Base-by-base conservation (phyloP, 768 basidiomycete genomes). In the Lactifluus pinguis region DNA sequence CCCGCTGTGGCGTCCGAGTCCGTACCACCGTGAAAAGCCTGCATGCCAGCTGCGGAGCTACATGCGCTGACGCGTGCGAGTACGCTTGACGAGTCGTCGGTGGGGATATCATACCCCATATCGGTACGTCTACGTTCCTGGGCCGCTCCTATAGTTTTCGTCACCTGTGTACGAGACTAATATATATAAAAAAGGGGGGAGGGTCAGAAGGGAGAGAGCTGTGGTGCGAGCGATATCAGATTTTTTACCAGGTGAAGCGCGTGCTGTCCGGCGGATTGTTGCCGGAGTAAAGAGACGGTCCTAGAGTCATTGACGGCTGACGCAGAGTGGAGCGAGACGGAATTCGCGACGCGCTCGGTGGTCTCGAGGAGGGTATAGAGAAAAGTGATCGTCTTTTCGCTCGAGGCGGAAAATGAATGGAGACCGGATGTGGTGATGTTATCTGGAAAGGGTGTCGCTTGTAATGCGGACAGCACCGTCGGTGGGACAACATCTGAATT, bases 101-200 rank as follows among this genome's bases (percentile, higher is more conserved):
- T 38, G 32, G 56, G n/a, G 62, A 52, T 56, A 29, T 65, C 64
- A 29, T 58, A 62, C 6, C 61, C 51, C 25, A 39, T 53, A 47
- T 55, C 61, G 3, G 36, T 14, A 42, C 44, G 54, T 21, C 55
- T 34, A 15, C 52, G 52, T 21, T 54, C 55, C 39, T 53, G 34
- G 25, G 64, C 52, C 9, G 57, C 49, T 10, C n/a, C 10, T 15
- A 65, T 58, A 11, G 61, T 59, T 29, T 45, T 39, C 14, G 36
- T 41, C 34, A 65, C 57, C 30, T 63, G 61, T 42, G 51, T 63
- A 30, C 64, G 62, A n/a, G 57, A 64, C 64, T 65, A 21, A 25
- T 29, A n/a, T 8, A 32, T 6, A n/a, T n/a, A n/a, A n/a, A n/a
- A n/a, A n/a, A n/a, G n/a, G n/a, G n/a, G n/a, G n/a, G 14, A 2